Evolutionary conservation across 2,329 filamentous ascomycete genomes (phyloP), one percentile per base, ranked within the genome.

Genomic region (Hypoxylon sp.): DNA sequence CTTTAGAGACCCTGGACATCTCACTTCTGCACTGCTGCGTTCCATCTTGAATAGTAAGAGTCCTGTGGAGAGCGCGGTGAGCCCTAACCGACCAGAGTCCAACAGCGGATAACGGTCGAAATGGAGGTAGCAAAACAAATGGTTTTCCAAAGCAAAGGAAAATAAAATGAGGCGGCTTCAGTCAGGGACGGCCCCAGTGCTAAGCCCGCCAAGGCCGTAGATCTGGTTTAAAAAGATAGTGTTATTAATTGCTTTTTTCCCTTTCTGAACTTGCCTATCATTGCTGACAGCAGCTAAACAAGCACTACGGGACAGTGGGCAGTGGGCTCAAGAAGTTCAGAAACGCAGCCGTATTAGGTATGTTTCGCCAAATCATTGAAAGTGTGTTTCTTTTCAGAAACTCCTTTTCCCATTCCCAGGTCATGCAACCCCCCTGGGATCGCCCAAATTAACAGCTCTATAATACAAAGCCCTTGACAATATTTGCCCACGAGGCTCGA

Each of bases 401-500:
- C 56, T 63, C 51, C 59, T 56, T 52, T 65, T 59, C 46, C 55
- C 48, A 61, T 58, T 72, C 71, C 71, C 71, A 73, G 51, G 63
- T 68, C 64, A 73, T 72, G 71, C 71, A 73, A 57, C 63, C 46
- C 46, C 56, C 60, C 51, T 46, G 56, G 55, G 63, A 69, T 71
- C 68, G 55, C 60, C 68, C 66, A 62, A 52, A 21, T 67, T 69
- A 63, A 63, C 67, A 73, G 63, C 65, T 70, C 69, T 72, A 73
- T 73, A 73, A 69, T 68, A 70, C 63, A 69, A 56, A 57, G 64
- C 63, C 71, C 71, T 68, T 72, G 71, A 59, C 61, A 70, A 73
- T 73, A 73, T 70, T 67, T 67, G 69, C 71, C 71, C 67, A 68
- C 67, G 65, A 70, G 71, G 64, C 64, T 70, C 64, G 60, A 66